Evolutionary conservation across 2,329 filamentous ascomycete species (phyloP).

Genomic region (Podosphaera aphanis): DNA sequence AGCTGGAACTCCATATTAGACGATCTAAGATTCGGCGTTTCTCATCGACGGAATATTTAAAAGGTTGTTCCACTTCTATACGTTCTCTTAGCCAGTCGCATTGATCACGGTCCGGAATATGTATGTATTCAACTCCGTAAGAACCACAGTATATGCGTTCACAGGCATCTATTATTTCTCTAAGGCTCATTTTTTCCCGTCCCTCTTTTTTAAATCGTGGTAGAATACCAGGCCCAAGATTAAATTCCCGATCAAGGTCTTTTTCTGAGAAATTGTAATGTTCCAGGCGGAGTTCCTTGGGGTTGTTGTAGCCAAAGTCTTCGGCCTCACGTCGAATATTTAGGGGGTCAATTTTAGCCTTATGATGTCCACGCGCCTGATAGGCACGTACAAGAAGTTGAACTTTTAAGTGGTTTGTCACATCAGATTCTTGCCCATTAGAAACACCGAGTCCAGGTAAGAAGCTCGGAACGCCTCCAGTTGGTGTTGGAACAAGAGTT

Average conservation of each 20-base stretch:
- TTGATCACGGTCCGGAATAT: constrained; percentile 90
- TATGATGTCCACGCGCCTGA: constrained; percentile 94
- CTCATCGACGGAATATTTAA: constrained; percentile 95
- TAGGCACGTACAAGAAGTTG: constrained; percentile 93
- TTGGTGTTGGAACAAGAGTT: constrained; percentile 63
- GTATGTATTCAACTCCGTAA: constrained; percentile 97
- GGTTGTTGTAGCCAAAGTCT: constrained; percentile 66
- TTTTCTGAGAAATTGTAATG: constrained; percentile 90
- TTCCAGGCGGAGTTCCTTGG: constrained; percentile 77
- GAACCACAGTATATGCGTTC: constrained; percentile 92
- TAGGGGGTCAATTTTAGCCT: constrained; percentile 88
- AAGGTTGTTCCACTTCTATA: constrained; percentile 78
- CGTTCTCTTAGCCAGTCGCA: constrained; percentile 97
- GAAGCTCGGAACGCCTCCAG: constrained; percentile 51
- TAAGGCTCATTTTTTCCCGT: constrained; percentile 85
- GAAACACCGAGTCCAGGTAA: constrained; percentile 45
- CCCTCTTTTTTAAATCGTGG: constrained; percentile 76
- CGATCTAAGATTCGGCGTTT: constrained; percentile 94
- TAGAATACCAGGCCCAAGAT: constrained; percentile 78
- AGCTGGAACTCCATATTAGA: constrained; percentile 95
- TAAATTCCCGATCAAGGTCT: constrained; percentile 80
- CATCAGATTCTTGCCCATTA: constrained; percentile 48
- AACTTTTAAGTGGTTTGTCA: constrained; percentile 93
- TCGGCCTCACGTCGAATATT: constrained; percentile 72
- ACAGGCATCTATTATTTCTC: constrained; percentile 81